Evolutionary conservation across 805 yeast species (phyloP).

Genomic region (Alloascoidea hylecoeti): DNA sequence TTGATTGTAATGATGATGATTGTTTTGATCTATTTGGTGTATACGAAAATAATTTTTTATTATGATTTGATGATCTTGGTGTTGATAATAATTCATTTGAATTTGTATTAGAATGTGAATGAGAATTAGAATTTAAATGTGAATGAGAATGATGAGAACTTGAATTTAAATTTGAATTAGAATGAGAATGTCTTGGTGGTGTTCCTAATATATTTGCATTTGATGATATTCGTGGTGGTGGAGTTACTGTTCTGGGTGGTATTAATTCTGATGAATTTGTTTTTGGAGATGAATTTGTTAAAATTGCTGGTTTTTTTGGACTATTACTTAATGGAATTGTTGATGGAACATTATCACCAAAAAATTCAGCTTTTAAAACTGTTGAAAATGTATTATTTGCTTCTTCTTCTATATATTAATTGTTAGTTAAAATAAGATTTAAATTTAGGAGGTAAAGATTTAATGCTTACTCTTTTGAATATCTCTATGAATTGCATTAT

Average conservation of each 20-base stretch:
- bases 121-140: no score
- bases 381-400: conserved; percentile 82
- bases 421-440: conserved; percentile 4
- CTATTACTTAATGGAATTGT: conserved; percentile 16
- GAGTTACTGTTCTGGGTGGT: background rate
- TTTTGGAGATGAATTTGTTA: conserved; percentile 4
- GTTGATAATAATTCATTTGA: background rate
- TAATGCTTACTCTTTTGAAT: conserved; percentile 14
- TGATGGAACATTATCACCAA: conserved; percentile 73
- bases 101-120: background rate
- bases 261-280: background rate
- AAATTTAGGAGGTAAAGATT: conserved; percentile 50
- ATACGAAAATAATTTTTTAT: background rate
- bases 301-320: conserved; percentile 4
- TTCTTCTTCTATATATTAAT: conserved; percentile 37
- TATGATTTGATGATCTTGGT: background rate
- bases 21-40: conserved; percentile 14
- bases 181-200: background rate
- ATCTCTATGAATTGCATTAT: conserved; percentile 5
- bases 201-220: background rate
- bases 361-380: conserved; percentile 76
- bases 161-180: background rate
- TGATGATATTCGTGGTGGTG: background rate
- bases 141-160: background rate
- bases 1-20: conserved; percentile 30